phyloP scores from a whole-genome alignment of 345 rosid species.

The Salix suchowensis region DNA sequence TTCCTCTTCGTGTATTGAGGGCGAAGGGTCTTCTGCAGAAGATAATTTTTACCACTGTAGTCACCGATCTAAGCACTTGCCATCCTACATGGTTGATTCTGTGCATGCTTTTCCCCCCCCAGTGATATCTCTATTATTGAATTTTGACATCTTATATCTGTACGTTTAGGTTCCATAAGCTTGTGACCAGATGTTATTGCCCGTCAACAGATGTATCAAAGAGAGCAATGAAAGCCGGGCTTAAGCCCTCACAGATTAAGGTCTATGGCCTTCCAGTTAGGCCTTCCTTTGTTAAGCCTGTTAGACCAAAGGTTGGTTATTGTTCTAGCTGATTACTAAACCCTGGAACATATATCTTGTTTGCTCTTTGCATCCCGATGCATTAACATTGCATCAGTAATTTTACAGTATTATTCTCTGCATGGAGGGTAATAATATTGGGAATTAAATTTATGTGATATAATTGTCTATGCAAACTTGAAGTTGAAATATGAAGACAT shows the following conservation, averaged over 20 bases:
- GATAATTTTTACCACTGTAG: constrained; percentile 87
- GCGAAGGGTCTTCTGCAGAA: constrained; percentile 82
- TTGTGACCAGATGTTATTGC: constrained; percentile 97
- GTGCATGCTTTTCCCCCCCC: background rate
- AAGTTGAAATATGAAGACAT: background rate
- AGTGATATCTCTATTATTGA: background rate
- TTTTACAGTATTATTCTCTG: background rate
- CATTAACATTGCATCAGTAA: background rate
- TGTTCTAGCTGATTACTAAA: constrained; percentile 2
- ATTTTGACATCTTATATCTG: constrained; percentile 10
- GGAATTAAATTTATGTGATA: background rate
- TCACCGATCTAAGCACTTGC: constrained; percentile 95
- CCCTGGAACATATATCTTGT: background rate
- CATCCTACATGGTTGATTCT: constrained; percentile 90
- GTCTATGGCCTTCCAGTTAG: constrained; percentile 96
- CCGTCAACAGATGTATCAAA: constrained; percentile 88
- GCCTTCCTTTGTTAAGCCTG: constrained; percentile 93
- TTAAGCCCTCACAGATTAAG: constrained; percentile 73
- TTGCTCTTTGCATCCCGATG: background rate
- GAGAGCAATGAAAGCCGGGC: constrained; percentile 88
- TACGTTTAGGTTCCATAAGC: constrained; percentile 89
- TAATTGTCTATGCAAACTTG: background rate
- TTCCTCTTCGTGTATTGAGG: constrained; percentile 91
- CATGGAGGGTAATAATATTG: background rate
- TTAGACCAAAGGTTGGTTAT: constrained; percentile 73